Evolutionary conservation across 371 early-diverging fungal species (phyloP).

Genomic region (Capniomyces stellatus): DNA sequence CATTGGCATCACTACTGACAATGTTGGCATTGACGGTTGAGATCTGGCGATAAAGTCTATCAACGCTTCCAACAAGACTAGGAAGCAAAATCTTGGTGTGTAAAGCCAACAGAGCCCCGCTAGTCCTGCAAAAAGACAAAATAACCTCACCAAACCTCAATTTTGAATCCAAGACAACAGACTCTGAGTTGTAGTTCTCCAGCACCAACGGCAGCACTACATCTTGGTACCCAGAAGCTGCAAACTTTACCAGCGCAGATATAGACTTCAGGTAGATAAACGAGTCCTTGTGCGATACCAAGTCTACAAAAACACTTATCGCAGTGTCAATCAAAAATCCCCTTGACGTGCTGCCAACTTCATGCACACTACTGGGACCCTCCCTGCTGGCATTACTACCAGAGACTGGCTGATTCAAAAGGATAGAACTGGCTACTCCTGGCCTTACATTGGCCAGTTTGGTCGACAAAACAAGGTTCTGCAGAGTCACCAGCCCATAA

Average conservation of each 20-base stretch:
- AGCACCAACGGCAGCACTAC: slow-evolving; percentile 44
- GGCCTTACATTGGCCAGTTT: background rate
- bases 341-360: too few species aligned
- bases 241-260: slow-evolving; percentile 6
- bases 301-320: background rate
- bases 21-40: too few species aligned
- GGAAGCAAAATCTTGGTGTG: slow-evolving; percentile 38
- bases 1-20: too few species aligned
- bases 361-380: slow-evolving; percentile 6
- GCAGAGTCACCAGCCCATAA: slow-evolving; percentile 61
- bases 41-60: background rate
- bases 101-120: slow-evolving; percentile 57
- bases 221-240: slow-evolving; percentile 19
- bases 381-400: background rate
- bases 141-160: slow-evolving; percentile 77
- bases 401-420: background rate
- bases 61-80: slow-evolving; percentile 44
- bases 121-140: slow-evolving; percentile 60
- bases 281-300: slow-evolving; percentile 1
- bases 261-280: slow-evolving; percentile 2
- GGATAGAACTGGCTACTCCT: too few species aligned
- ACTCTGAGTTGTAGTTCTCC: slow-evolving; percentile 35
- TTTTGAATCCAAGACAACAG: slow-evolving; percentile 38
- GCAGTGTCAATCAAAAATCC: too few species aligned
- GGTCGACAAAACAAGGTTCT: slow-evolving; percentile 36